Evolutionary conservation across 805 yeast genomes (phyloP).

Genomic region (Ogataea thermomethanolica): DNA sequence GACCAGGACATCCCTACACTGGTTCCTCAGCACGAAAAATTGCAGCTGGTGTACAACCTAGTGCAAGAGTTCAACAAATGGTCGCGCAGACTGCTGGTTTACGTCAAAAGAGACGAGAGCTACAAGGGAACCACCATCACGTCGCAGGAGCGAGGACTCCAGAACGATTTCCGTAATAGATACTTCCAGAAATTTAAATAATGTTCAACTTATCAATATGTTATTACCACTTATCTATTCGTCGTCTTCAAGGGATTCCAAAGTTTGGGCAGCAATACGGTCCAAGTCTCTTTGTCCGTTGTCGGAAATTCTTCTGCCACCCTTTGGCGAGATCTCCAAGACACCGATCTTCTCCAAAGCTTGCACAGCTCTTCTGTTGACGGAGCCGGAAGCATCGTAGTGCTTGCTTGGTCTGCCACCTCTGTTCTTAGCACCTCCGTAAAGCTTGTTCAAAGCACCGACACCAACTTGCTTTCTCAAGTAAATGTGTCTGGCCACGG

Average conservation of each 20-base stretch:
- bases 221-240: slow-evolving; percentile 32
- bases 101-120: slow-evolving; percentile 55
- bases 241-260: slow-evolving; percentile 77
- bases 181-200: slow-evolving; percentile 61
- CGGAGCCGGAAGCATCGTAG: slow-evolving; percentile 98
- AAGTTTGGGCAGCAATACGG: slow-evolving; percentile 99
- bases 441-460: slow-evolving; percentile 97
- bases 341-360: slow-evolving; percentile 98
- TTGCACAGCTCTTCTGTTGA: slow-evolving; percentile 98
- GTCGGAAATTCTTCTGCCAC: slow-evolving; percentile 99
- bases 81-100: slow-evolving; percentile 84
- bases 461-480: slow-evolving; percentile 99
- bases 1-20: slow-evolving; percentile 58
- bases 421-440: slow-evolving; percentile 99
- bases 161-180: slow-evolving; percentile 67
- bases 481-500: slow-evolving; percentile 99
- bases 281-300: slow-evolving; percentile 99
- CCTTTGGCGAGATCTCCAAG: slow-evolving; percentile 92
- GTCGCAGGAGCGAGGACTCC: slow-evolving; percentile 41
- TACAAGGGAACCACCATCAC: slow-evolving; percentile 49
- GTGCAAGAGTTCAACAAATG: slow-evolving; percentile 90
- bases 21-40: slow-evolving; percentile 73
- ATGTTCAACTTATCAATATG: slow-evolving; percentile 12
- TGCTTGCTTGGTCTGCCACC: slow-evolving; percentile 98
- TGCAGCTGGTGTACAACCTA: slow-evolving; percentile 68